Evolutionary conservation across 1,284 basidiomycete species (phyloP).

Genomic region (Tilletiopsis washingtonensis): DNA sequence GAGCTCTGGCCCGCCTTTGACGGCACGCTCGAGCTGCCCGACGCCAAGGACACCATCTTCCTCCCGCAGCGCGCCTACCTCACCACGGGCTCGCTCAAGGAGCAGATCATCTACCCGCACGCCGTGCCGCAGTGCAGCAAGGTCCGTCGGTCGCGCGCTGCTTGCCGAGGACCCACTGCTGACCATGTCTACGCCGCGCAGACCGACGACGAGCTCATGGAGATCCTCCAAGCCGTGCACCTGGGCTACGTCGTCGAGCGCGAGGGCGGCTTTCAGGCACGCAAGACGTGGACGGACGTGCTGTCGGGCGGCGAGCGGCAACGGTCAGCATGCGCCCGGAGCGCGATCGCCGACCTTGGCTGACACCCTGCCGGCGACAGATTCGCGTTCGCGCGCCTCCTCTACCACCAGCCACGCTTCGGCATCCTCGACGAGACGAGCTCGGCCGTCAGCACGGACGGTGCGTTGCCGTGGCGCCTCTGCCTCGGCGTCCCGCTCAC

Average conservation of each 20-base stretch:
- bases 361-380: too few relatives aligned
- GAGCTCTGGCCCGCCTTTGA: conserved; percentile 67
- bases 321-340: too few relatives aligned
- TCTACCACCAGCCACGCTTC: conserved; percentile 94
- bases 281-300: conserved; percentile 85
- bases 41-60: conserved; percentile 62
- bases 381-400: conserved; percentile 91
- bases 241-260: conserved; percentile 82
- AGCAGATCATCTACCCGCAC: conserved; percentile 59
- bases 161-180: too few relatives aligned
- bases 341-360: too few relatives aligned
- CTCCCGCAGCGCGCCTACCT: conserved; percentile 89
- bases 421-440: conserved; percentile 96
- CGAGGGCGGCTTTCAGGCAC: conserved; percentile 89
- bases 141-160: conserved; percentile 52
- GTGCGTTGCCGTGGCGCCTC: too few relatives aligned
- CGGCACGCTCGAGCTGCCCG: conserved; percentile 43
- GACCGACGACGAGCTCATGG: conserved; percentile 74
- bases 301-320: conserved; percentile 70
- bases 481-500: background rate
- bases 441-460: conserved; percentile 79
- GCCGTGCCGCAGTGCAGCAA: conserved; percentile 41
- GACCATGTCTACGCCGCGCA: conserved; percentile 86
- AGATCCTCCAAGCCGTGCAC: conserved; percentile 69
- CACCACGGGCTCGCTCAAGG: conserved; percentile 73